A percentile compares a stretch with the other conserved stretches of the same genome.
These are phyloP conservation scores for Quercus phellos DNA, from an alignment of 331 rosid species.

Conservation along the genomic window DNA sequence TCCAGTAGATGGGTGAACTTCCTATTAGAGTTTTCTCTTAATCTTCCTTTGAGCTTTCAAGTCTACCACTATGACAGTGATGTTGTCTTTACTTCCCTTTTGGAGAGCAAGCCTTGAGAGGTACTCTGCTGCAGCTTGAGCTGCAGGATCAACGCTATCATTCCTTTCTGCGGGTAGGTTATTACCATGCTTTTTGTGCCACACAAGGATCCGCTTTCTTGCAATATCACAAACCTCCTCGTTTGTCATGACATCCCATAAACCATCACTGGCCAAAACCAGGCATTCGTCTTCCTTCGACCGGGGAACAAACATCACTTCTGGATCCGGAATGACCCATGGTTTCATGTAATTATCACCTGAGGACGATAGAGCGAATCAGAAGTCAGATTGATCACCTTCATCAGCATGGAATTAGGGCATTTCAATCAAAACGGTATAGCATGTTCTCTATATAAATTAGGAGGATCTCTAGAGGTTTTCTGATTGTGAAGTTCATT, in stretches of 20 bases:
- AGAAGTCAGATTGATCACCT: not conserved
- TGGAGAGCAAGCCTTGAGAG: conserved; percentile 66
- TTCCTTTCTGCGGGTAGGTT: conserved; percentile 18
- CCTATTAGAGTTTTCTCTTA: conserved; percentile 42
- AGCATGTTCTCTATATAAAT: not conserved
- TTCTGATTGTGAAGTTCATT: not conserved
- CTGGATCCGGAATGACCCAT: conserved; percentile 77
- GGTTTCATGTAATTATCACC: conserved; percentile 80
- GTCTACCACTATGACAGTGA: conserved; percentile 71
- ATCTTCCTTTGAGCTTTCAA: conserved; percentile 68
- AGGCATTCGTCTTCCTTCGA: conserved; percentile 69
- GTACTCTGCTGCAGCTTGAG: conserved; percentile 76
- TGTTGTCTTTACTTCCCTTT: conserved; percentile 78
- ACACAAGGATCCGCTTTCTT: conserved; percentile 61
- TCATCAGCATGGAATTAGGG: not conserved
- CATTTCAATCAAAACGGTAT: not conserved
- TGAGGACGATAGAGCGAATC: conserved; percentile 13
- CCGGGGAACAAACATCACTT: conserved; percentile 44
- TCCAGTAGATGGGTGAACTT: conserved; percentile 3
- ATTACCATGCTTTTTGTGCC: conserved; percentile 64
- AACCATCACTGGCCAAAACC: conserved; percentile 72
- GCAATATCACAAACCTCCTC: conserved; percentile 81
- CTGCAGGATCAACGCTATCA: conserved; percentile 60
- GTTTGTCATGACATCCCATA: conserved; percentile 82
- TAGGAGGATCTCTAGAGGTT: not conserved